Evolutionary conservation across 2,329 filamentous ascomycete genomes (phyloP).

Genomic region (Sclerotinia spermophila): DNA sequence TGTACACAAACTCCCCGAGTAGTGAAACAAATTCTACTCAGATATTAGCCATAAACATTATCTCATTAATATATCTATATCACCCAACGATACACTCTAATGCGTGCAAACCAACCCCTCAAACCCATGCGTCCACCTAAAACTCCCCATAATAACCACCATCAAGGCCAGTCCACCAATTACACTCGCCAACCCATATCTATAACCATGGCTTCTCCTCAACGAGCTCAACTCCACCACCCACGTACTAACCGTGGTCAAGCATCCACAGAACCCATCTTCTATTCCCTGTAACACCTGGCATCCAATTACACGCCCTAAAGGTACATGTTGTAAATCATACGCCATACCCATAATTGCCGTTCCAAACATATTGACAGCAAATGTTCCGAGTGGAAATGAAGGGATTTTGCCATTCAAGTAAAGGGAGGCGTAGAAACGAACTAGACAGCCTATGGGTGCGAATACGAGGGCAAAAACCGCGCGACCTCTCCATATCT

Average conservation of each 20-base stretch:
- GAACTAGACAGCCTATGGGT: constrained; percentile 69
- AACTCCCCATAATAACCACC: constrained; percentile 70
- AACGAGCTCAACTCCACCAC: constrained; percentile 56
- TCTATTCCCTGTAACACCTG: constrained; percentile 64
- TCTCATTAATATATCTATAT: background rate
- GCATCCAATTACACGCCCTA: constrained; percentile 56
- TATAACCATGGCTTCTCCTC: constrained; percentile 57
- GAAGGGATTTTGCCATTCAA: constrained; percentile 64
- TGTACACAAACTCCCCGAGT: background rate
- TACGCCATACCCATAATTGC: constrained; percentile 70
- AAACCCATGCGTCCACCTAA: constrained; percentile 66
- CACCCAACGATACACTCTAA: constrained; percentile 16
- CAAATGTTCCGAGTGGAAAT: constrained; percentile 85
- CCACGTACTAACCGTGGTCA: constrained; percentile 67
- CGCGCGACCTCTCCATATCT: constrained; percentile 71
- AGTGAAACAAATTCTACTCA: background rate
- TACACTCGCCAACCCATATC: constrained; percentile 64
- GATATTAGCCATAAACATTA: background rate
- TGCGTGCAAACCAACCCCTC: constrained; percentile 31
- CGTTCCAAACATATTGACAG: constrained; percentile 75
- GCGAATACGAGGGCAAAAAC: constrained; percentile 79
- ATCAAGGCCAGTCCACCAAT: constrained; percentile 53
- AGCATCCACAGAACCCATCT: constrained; percentile 65
- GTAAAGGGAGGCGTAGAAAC: constrained; percentile 67
- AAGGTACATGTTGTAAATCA: constrained; percentile 68